These are phyloP conservation scores for Claviceps maximensis DNA, from an alignment of 2,329 filamentous ascomycete genomes.

Conservation along the genomic window DNA sequence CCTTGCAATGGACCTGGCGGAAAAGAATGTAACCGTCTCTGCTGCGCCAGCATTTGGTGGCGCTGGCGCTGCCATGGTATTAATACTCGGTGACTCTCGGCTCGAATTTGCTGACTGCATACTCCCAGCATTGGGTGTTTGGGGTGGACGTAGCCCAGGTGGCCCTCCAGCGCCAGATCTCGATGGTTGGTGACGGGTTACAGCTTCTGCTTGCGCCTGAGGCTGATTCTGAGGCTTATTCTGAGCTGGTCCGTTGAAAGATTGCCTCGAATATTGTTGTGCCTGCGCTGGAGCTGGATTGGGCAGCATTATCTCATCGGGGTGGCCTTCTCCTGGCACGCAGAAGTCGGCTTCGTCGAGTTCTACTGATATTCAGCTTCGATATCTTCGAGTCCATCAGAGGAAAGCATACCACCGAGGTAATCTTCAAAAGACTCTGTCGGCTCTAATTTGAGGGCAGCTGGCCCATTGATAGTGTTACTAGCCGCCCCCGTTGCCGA, in stretches of 20 bases:
- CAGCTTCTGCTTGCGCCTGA: slow-evolving; percentile 9
- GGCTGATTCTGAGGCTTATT: slow-evolving; percentile 4
- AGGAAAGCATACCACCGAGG: slow-evolving; percentile 32
- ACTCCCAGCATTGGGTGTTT: slow-evolving; percentile 21
- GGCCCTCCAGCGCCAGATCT: slow-evolving; percentile 10
- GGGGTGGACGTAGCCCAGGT: slow-evolving; percentile 13
- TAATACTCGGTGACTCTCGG: slow-evolving; percentile 12
- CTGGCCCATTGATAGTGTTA: slow-evolving; percentile 1
- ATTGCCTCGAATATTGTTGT: slow-evolving; percentile 8
- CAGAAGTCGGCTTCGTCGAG: slow-evolving; percentile 69
- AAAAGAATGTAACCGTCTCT: slow-evolving; percentile 6
- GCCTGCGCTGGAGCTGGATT: slow-evolving; percentile 12
- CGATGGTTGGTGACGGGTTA: background rate
- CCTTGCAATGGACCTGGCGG: slow-evolving; percentile 9
- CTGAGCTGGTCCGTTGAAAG: slow-evolving; percentile 12
- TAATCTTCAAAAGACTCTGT: slow-evolving; percentile 38
- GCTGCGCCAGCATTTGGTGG: slow-evolving; percentile 14
- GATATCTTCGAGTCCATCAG: slow-evolving; percentile 22
- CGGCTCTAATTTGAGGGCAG: slow-evolving; percentile 18
- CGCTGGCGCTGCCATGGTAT: slow-evolving; percentile 33
- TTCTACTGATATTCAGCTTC: slow-evolving; percentile 34
- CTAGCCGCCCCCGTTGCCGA: background rate
- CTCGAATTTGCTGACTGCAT: slow-evolving; percentile 8
- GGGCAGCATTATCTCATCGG: slow-evolving; percentile 59
- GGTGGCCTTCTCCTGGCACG: slow-evolving; percentile 54